A percentile compares a stretch with the other conserved stretches of the same genome.
These are phyloP conservation scores for Xylaria sp. DNA, from an alignment of 2,329 filamentous ascomycete genomes.

Conservation along the genomic window DNA sequence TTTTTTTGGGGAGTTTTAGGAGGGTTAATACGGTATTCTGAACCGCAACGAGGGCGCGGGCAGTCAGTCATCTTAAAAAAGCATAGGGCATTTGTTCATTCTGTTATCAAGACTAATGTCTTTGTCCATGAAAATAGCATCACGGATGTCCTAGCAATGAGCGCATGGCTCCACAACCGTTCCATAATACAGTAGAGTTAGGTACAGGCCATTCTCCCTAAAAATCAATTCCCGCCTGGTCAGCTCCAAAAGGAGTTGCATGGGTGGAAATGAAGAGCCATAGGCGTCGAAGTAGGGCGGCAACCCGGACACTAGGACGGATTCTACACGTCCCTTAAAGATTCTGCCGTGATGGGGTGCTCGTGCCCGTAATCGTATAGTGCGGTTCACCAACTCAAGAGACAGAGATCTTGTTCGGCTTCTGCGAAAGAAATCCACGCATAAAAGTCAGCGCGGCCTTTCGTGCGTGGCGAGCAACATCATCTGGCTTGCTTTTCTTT, in stretches of 20 bases:
- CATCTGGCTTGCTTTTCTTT: conserved; percentile 40
- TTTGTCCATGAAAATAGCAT: conserved; percentile 28
- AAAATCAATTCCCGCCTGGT: conserved; percentile 1
- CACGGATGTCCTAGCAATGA: conserved; percentile 14
- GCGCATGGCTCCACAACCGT: conserved; percentile 9
- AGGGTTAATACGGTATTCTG: background rate
- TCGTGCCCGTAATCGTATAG: conserved; percentile 22
- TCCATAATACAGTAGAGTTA: conserved; percentile 27
- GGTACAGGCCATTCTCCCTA: conserved; percentile 22
- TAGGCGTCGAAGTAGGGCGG: conserved; percentile 1
- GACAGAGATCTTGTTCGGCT: conserved; percentile 43
- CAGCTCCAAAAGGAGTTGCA: conserved; percentile 1
- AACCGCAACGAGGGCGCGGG: background rate
- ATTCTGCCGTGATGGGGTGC: conserved; percentile 26
- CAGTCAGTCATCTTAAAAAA: background rate
- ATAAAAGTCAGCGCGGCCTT: conserved; percentile 40
- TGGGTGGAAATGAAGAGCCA: conserved; percentile 13
- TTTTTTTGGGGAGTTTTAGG: background rate
- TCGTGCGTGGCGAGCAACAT: conserved; percentile 40
- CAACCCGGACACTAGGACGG: conserved; percentile 6
- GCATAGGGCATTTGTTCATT: conserved; percentile 34
- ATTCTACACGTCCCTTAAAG: conserved; percentile 23
- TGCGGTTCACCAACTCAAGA: conserved; percentile 33
- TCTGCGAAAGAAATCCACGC: conserved; percentile 41
- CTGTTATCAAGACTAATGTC: conserved; percentile 29